These are phyloP conservation scores for Roridomyces roridus DNA, from an alignment of 768 basidiomycete genomes.

Conservation along the genomic window DNA sequence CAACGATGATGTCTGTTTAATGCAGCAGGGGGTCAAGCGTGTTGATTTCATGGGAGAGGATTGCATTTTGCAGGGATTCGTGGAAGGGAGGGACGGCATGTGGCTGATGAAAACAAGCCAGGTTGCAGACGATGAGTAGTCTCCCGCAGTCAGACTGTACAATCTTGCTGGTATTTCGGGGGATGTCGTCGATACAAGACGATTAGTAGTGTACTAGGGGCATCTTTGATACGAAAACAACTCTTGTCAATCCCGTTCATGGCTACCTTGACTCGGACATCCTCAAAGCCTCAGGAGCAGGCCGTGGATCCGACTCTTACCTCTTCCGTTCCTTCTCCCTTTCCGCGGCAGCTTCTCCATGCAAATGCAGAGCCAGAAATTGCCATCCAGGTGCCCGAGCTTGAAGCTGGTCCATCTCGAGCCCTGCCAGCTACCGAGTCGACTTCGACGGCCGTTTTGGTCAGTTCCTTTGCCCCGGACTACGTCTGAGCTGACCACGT, in stretches of 20 bases:
- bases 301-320: slow-evolving; percentile 10
- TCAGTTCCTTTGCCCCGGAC: background rate
- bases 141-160: too few relatives aligned
- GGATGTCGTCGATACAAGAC: too few relatives aligned
- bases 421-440: slow-evolving; percentile 11
- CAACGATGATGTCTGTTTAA: slow-evolving; percentile 36
- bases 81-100: slow-evolving; percentile 58
- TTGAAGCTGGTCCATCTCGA: slow-evolving; percentile 18
- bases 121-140: too few relatives aligned
- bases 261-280: slow-evolving; percentile 21
- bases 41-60: slow-evolving; percentile 68
- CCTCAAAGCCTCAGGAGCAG: slow-evolving; percentile 9
- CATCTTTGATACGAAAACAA: too few relatives aligned
- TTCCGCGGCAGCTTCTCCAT: slow-evolving; percentile 24
- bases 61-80: slow-evolving; percentile 59
- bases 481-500: background rate
- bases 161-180: too few relatives aligned
- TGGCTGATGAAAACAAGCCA: slow-evolving; percentile 66
- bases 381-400: background rate
- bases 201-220: too few relatives aligned
- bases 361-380: background rate
- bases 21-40: slow-evolving; percentile 52
- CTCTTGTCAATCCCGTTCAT: too few relatives aligned
- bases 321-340: slow-evolving; percentile 20
- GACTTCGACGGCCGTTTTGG: slow-evolving; percentile 14